Evolutionary conservation across 2,329 filamentous ascomycete species (phyloP), one percentile per base, ranked within the genome.

Genomic region (Stachybotrys echinatus): DNA sequence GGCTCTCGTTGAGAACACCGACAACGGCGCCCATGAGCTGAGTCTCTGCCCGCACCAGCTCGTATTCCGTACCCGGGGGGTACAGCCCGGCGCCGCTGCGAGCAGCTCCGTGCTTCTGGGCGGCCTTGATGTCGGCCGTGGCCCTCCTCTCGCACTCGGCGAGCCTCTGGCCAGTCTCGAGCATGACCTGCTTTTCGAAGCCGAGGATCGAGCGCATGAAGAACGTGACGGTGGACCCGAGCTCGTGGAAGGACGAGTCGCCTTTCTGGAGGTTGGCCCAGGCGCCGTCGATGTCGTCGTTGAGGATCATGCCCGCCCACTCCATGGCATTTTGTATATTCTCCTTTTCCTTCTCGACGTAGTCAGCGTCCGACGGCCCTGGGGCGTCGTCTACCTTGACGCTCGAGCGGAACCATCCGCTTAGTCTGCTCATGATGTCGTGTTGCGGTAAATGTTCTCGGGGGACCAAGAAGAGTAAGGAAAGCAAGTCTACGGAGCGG

Each of bases 181-280:
- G 83, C 87, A 97, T 94, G 56, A 95, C 79, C 4, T 94, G 85
- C 67, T 95, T 92, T 69, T 97, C 94, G 60, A 96, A 94, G 2
- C 92, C 92, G 1, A 97, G 73, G 3, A 94, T 86, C 18, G 92
- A 91, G 58, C 85, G 80, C 68, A 97, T 85, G 65, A 97, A 97
- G 42, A 83, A 83, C 19, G 91, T 84, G 31, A 96, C 84, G 48
- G 89, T 87, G 56, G 85, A 77, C 23, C 91, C 92, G 31, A 97
- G 77, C 73, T 87, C 75, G 69, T 99, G 94, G 64, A 95, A 97
- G n/a, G 89, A 82, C 6, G 92, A 96, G 57, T 80, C 79, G 42
- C 88, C 85, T 57, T 85, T 80, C 47, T 80, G 79, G 34, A 96
- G 76, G 40, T 83, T 82, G 52, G 76, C 75, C 70, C 95, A 89